These are phyloP conservation scores for Stephanodiscus minutulus DNA, from an alignment of 108 stramenopile species.

Conservation along the genomic window DNA sequence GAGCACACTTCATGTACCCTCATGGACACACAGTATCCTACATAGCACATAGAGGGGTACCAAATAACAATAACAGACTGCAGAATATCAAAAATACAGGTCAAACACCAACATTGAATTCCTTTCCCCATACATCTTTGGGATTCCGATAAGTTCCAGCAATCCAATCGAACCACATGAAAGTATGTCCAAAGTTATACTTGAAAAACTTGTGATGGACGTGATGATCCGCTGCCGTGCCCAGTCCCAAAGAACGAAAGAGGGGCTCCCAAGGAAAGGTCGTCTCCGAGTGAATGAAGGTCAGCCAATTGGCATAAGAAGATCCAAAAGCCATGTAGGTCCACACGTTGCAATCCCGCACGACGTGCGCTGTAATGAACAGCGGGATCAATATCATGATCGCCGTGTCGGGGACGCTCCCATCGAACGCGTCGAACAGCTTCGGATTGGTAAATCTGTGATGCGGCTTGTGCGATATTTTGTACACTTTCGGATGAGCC, in stretches of 20 bases:
- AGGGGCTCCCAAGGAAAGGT: constrained; percentile 74
- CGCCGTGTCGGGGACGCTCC: constrained; percentile 82
- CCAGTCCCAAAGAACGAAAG: constrained; percentile 80
- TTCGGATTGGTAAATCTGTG: constrained; percentile 93
- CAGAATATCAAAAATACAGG: background rate
- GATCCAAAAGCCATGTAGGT: constrained; percentile 96
- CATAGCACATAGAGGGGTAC: too few species aligned
- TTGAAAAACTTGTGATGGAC: constrained; percentile 96
- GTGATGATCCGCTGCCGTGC: constrained; percentile 92
- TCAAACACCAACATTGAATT: constrained; percentile 75
- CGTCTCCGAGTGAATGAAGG: constrained; percentile 91
- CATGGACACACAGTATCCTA: too few species aligned
- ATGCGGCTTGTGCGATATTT: constrained; percentile 92
- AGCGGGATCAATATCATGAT: constrained; percentile 92
- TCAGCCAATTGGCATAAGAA: constrained; percentile 88
- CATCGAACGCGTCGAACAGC: constrained; percentile 95
- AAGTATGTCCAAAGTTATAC: constrained; percentile 94
- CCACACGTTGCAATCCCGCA: constrained; percentile 89
- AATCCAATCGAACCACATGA: constrained; percentile 92
- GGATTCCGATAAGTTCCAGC: constrained; percentile 84
- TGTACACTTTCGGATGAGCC: constrained; percentile 79
- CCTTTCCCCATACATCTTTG: constrained; percentile 57
- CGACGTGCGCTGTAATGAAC: constrained; percentile 76
- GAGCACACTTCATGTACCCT: background rate
- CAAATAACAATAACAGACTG: background rate